Conservation (phyloP, 73 alveolate genomes). For the Uronychia setigera region DNA sequence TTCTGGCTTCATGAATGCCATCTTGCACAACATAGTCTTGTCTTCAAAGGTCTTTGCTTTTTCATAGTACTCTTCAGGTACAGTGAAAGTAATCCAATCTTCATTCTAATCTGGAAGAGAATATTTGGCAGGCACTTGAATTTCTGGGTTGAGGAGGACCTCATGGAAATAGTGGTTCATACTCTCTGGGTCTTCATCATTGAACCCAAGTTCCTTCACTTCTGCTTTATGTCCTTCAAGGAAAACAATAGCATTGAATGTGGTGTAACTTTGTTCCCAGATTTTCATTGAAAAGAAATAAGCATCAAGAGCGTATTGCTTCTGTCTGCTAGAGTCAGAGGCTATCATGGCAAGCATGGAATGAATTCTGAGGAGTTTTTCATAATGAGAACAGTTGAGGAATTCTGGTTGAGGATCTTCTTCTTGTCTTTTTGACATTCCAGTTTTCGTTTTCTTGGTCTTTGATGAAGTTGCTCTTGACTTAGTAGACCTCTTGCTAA, state of each 20-base stretch:
- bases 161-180: slow-evolving; percentile 72
- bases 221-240: slow-evolving; percentile 84
- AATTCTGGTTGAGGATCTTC: slow-evolving; percentile 97
- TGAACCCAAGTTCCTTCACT: slow-evolving; percentile 84
- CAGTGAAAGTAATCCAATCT: slow-evolving; percentile 81
- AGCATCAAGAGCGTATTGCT: slow-evolving; percentile 89
- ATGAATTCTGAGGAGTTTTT: slow-evolving; percentile 94
- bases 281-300: slow-evolving; percentile 85
- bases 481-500: slow-evolving; percentile 74
- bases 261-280: slow-evolving; percentile 74
- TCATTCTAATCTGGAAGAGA: slow-evolving; percentile 82
- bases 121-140: slow-evolving; percentile 72
- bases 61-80: slow-evolving; percentile 76
- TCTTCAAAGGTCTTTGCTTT: slow-evolving; percentile 78
- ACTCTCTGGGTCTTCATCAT: slow-evolving; percentile 74
- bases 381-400: slow-evolving; percentile 96
- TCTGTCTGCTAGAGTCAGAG: slow-evolving; percentile 82
- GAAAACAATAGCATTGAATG: slow-evolving; percentile 80
- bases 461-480: slow-evolving; percentile 75
- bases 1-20: slow-evolving; percentile 89
- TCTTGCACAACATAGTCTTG: slow-evolving; percentile 78
- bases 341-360: slow-evolving; percentile 95
- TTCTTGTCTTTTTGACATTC: slow-evolving; percentile 89
- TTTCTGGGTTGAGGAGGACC: slow-evolving; percentile 80
- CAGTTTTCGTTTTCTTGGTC: slow-evolving; percentile 87